These are phyloP conservation scores for Vanrija sp. DNA, from an alignment of 1,284 basidiomycete genomes.

Conservation along the genomic window DNA sequence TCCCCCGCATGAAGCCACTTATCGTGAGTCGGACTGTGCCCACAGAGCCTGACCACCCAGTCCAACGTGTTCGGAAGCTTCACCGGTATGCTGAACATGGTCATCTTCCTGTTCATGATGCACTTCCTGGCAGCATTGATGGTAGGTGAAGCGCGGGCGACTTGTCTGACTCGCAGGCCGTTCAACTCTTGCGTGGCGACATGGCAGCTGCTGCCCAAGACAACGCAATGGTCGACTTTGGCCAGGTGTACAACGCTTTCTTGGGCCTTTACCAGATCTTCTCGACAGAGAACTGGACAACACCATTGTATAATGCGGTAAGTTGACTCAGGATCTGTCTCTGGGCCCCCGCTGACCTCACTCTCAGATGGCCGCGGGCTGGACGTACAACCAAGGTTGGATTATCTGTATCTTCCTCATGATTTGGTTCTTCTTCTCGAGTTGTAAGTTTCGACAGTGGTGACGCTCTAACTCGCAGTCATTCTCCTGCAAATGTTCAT, in stretches of 20 bases:
- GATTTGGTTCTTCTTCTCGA: conserved; percentile 87
- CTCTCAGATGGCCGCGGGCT: conserved; percentile 55
- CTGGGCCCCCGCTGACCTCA: background rate
- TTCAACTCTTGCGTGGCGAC: conserved; percentile 66
- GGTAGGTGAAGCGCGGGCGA: conserved; percentile 41
- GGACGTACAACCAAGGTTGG: conserved; percentile 64
- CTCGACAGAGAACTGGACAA: conserved; percentile 93
- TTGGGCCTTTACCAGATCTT: conserved; percentile 83
- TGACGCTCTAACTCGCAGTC: conserved; percentile 54
- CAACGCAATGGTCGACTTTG: conserved; percentile 66
- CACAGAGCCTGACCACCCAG: conserved; percentile 50
- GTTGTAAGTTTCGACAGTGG: conserved; percentile 60
- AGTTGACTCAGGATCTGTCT: background rate
- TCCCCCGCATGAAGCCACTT: conserved; percentile 44
- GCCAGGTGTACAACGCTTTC: conserved; percentile 84
- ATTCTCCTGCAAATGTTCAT: conserved; percentile 98
- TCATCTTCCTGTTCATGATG: conserved; percentile 82
- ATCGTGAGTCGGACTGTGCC: conserved; percentile 13
- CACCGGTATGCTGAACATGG: conserved; percentile 89
- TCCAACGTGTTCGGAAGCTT: conserved; percentile 87
- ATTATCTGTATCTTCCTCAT: conserved; percentile 72
- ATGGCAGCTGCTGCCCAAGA: conserved; percentile 14
- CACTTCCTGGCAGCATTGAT: conserved; percentile 83
- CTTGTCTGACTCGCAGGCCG: conserved; percentile 51
- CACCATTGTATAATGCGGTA: conserved; percentile 69